phyloP scores from a whole-genome alignment of 1,139 yeast species.

The Diutina sp. region DNA sequence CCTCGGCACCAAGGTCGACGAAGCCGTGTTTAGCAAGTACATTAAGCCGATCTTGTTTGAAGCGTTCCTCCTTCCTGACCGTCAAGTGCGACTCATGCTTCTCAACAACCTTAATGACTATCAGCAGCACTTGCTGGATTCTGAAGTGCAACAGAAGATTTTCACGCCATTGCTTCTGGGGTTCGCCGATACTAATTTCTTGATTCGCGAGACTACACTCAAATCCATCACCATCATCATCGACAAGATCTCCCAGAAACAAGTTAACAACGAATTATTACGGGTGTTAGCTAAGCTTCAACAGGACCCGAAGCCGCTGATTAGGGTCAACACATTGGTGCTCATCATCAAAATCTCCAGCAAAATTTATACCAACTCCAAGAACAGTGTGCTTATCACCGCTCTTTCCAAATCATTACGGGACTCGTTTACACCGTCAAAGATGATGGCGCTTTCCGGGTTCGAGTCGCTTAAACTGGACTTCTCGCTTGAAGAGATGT shows the following conservation, averaged over 20 bases:
- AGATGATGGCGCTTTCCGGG: slow-evolving; percentile 70
- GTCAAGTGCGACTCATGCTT: slow-evolving; percentile 63
- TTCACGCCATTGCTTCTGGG: slow-evolving; percentile 65
- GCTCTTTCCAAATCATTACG: slow-evolving; percentile 77
- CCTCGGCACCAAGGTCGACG: slow-evolving; percentile 24
- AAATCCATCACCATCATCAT: slow-evolving; percentile 55
- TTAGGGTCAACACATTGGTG: slow-evolving; percentile 76
- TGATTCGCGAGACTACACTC: slow-evolving; percentile 71
- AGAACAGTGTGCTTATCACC: slow-evolving; percentile 67
- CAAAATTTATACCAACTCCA: slow-evolving; percentile 43
- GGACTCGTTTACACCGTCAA: slow-evolving; percentile 69
- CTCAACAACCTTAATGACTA: slow-evolving; percentile 51
- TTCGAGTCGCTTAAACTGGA: slow-evolving; percentile 50
- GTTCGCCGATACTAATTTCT: slow-evolving; percentile 71
- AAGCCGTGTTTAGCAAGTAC: slow-evolving; percentile 25
- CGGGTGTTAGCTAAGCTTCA: slow-evolving; percentile 80
- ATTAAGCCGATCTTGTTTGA: slow-evolving; percentile 55
- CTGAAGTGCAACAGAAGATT: slow-evolving; percentile 57
- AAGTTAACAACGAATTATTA: slow-evolving; percentile 74
- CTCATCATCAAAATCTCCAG: slow-evolving; percentile 62
- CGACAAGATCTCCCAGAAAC: slow-evolving; percentile 63
- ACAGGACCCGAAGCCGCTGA: slow-evolving; percentile 70
- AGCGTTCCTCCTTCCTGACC: slow-evolving; percentile 55
- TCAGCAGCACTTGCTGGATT: slow-evolving; percentile 36
- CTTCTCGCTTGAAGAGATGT: slow-evolving; percentile 66